Evolutionary conservation across 495 filamentous ascomycete species (phyloP).

Genomic region (Eremomyces bilateralis): DNA sequence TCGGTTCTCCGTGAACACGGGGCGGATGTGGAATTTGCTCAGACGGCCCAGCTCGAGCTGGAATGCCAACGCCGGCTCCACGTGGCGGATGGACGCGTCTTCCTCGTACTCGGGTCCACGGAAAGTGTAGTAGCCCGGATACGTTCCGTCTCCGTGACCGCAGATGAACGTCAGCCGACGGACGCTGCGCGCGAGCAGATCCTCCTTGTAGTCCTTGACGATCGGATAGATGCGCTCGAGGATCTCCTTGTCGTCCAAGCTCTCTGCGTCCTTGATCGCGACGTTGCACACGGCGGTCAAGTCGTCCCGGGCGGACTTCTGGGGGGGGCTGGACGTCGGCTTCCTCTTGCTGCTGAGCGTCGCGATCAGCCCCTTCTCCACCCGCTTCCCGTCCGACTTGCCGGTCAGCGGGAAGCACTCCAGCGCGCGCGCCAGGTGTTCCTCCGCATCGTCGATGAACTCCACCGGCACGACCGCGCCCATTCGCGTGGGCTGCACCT

Average conservation of each 20-base stretch:
- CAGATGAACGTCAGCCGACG: slow-evolving; percentile 92
- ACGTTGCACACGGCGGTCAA: slow-evolving; percentile 81
- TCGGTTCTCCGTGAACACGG: slow-evolving; percentile 95
- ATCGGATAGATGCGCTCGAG: slow-evolving; percentile 49
- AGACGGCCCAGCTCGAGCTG: slow-evolving; percentile 88
- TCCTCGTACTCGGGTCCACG: slow-evolving; percentile 74
- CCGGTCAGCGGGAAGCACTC: slow-evolving; percentile 53
- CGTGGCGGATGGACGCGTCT: slow-evolving; percentile 89
- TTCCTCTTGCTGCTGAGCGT: slow-evolving; percentile 52
- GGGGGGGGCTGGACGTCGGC: slow-evolving; percentile 19
- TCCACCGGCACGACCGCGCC: slow-evolving; percentile 85
- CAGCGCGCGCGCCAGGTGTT: slow-evolving; percentile 56
- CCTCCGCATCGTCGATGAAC: slow-evolving; percentile 85
- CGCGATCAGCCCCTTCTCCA: slow-evolving; percentile 34
- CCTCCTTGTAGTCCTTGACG: slow-evolving; percentile 63
- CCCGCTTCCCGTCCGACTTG: slow-evolving; percentile 24
- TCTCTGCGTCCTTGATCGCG: slow-evolving; percentile 76
- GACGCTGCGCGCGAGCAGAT: slow-evolving; percentile 56
- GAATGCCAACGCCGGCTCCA: slow-evolving; percentile 89
- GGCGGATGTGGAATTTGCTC: slow-evolving; percentile 91
- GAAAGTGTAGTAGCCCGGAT: slow-evolving; percentile 97
- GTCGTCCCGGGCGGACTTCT: slow-evolving; percentile 41
- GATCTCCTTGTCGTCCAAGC: slow-evolving; percentile 62
- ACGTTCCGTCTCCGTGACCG: slow-evolving; percentile 80
- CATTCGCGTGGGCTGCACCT: slow-evolving; percentile 61